Percentiles rank a stretch among this genome's conserved stretches.
These are phyloP conservation scores for Cucurbita argyrosperma DNA, from an alignment of 306 rosid species.

Conservation along the genomic window DNA sequence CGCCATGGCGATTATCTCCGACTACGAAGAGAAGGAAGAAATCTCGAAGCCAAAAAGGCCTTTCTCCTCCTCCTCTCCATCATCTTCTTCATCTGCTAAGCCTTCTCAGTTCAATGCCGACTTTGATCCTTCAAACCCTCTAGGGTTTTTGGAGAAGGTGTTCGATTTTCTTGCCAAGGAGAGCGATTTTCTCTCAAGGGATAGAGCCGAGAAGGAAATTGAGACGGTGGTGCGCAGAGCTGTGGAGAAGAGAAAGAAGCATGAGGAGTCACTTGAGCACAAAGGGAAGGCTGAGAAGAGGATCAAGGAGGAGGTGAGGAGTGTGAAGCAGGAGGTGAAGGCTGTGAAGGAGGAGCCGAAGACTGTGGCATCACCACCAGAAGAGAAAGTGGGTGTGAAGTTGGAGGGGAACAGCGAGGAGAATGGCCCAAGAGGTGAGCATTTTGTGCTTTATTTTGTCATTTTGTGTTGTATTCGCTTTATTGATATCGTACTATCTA, in stretches of 20 bases:
- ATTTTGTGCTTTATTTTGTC: background rate
- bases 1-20: slow-evolving; percentile 68
- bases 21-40: slow-evolving; percentile 29
- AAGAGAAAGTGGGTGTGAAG: background rate
- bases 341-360: background rate
- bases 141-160: slow-evolving; percentile 35
- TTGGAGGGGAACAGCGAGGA: background rate
- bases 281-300: slow-evolving; percentile 10
- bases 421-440: background rate
- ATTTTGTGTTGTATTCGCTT: background rate
- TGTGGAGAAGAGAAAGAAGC: slow-evolving; percentile 10
- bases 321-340: slow-evolving; percentile 10
- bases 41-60: slow-evolving; percentile 5
- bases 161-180: slow-evolving; percentile 38
- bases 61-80: background rate
- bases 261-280: background rate
- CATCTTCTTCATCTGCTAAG: slow-evolving; percentile 14
- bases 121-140: slow-evolving; percentile 51
- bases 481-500: background rate
- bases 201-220: slow-evolving; percentile 20
- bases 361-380: background rate
- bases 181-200: slow-evolving; percentile 32
- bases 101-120: slow-evolving; percentile 28
- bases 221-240: slow-evolving; percentile 17
- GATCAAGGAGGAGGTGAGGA: slow-evolving; percentile 14